A percentile compares a stretch with the other conserved stretches of the same genome.
Conservation (phyloP, 1,284 basidiomycete genomes). For the Trichosporon coremiiforme region DNA sequence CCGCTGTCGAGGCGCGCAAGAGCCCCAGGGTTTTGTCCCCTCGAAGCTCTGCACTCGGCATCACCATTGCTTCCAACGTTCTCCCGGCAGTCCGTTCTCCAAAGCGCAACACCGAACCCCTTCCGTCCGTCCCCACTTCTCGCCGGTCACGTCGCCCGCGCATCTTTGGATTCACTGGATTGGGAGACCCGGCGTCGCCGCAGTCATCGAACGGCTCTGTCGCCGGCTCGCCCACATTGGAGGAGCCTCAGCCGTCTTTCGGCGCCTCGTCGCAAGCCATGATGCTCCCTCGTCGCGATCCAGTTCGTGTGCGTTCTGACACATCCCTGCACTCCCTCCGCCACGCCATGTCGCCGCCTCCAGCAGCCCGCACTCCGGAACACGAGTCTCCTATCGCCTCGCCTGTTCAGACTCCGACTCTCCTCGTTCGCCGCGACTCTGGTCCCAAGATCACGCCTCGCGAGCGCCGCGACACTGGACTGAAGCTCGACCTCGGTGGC, state of each 20-base stretch:
- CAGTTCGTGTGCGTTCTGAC: constrained; percentile 42
- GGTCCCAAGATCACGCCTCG: constrained; percentile 24
- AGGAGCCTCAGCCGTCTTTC: not conserved
- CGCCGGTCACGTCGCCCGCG: constrained; percentile 47
- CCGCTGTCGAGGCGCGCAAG: not conserved
- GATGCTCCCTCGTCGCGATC: constrained; percentile 36
- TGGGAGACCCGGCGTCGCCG: constrained; percentile 35
- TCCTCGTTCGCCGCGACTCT: constrained; percentile 15
- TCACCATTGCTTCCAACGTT: constrained; percentile 33
- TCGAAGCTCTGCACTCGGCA: constrained; percentile 18
- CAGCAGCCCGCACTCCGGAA: constrained; percentile 3
- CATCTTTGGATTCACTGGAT: constrained; percentile 55
- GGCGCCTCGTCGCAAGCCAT: constrained; percentile 21
- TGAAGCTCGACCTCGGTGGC: constrained; percentile 54
- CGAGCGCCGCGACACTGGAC: constrained; percentile 47
- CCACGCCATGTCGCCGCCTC: constrained; percentile 27
- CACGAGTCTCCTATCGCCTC: constrained; percentile 24
- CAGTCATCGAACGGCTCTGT: constrained; percentile 38
- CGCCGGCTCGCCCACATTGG: constrained; percentile 27
- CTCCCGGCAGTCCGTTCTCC: constrained; percentile 54
- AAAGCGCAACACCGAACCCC: constrained; percentile 37
- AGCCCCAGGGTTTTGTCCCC: not conserved
- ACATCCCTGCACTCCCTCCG: constrained; percentile 37
- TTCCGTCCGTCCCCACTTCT: constrained; percentile 38
- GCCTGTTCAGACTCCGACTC: constrained; percentile 20